Base-by-base conservation (phyloP, 345 rosid species). In the Melaleuca quinquenervia region DNA sequence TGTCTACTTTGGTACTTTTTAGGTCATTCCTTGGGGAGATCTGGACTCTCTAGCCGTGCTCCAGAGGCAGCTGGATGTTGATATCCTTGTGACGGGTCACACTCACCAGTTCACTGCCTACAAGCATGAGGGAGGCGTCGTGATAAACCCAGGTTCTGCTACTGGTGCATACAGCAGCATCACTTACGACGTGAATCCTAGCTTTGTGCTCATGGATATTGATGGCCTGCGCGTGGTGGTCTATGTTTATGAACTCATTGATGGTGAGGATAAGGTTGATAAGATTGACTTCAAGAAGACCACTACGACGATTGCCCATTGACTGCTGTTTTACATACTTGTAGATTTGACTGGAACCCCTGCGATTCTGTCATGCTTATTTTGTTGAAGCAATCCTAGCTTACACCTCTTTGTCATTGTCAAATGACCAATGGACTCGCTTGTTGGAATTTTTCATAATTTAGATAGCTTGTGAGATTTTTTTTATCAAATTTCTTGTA, bases 21-120 rank as follows among this genome's bases (percentile, higher is more conserved):
- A 96, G 98, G 98, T 97, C 58, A 89, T 96, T 89, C 98, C 99
- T 14, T 97, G 99, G 98, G 99, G 99, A 56, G 98, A 97, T 91
- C 88, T 97, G 82, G 99, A 97, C 76, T 96, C 98, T 6, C 91
- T 97, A 62, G 96, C 98, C 51, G 95, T 97, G 99, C 94, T 97
- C 27, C 99, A 97, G 89, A 93, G 99, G 86, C 98, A 96, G 87
- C 93, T 97, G 85, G 98, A 94, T 44, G 99, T 97, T 5, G 99
- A 97, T 92, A 97, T 96, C 64, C 98, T 96, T 27, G 96, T 97
- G 82, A 97, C 98, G 1, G 99, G 99, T 83, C 98, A 95, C 87
- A 97, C 98, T 41, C 98, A 97, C 89, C 99, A 97, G 91, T 97
- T 97, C 90, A 97, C 94, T 48, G 99, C 98, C 52, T 96, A 97